Base-by-base conservation (phyloP, 2,329 filamentous ascomycete genomes). In the Botrytis squamosa region DNA sequence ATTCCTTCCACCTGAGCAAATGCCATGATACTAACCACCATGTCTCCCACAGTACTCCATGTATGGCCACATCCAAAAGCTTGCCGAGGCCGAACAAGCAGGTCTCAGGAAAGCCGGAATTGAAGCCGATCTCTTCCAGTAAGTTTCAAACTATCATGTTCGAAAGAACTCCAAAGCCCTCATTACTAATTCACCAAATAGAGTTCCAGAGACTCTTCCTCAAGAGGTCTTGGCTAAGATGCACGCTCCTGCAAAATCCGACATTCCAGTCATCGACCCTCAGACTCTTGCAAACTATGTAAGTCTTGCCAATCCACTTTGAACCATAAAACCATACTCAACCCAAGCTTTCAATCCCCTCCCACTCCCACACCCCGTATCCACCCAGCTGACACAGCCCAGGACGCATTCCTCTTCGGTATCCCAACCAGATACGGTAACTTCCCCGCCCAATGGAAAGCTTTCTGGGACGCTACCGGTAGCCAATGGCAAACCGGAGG, bases 391-490 rank as follows among this genome's bases (percentile, higher is more conserved):
- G 40, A 52, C 46, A 20, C n/a, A 14, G 2, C 4, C 36, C 8
- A 72, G 85, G 95, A 98, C 81, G 96, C 86, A 78, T 91, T 98
- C 86, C 91, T 99, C 77, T 88, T 98, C 80, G 96, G 96, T 78
- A 96, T 98, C 83, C 96, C 96, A 75, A 99, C 96, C 70, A 90
- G 96, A 78, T 99, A 93, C 86, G 96, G 96, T 80, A 98, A 97
- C 90, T 97, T 97, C 88, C 95, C 95, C 67, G 93, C 92, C 29
- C 96, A 99, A 86, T 98, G 93, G 93, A 98, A 96, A 88, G 84
- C 80, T 4, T 81, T 95, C 94, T 88, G 94, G 93, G 96, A 99
- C 87, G 88, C 89, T 84, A 95, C 94, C 38, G 95, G 95, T 81
- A 87, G 88, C 79, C 92, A 96, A 84, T 98, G 96, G 96, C 85